These are phyloP conservation scores for Drosera spatulata DNA, from an alignment of 179 eudicot species.

Conservation along the genomic window DNA sequence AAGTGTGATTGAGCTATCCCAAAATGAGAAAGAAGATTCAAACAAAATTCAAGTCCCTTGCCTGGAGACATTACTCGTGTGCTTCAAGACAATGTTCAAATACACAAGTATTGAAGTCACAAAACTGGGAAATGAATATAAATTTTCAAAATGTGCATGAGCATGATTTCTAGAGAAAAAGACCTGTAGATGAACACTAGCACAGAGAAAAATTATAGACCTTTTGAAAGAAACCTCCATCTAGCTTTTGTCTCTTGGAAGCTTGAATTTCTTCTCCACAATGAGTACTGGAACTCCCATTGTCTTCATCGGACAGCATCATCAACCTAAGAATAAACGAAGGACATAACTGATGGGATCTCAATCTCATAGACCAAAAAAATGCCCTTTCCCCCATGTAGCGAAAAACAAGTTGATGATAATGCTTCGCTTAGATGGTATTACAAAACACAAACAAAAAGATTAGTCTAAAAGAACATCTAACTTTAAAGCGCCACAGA, in stretches of 20 bases:
- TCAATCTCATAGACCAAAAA: constrained; percentile 1
- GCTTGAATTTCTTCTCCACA: constrained; percentile 65
- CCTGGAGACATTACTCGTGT: no score
- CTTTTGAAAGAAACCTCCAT: constrained; percentile 72
- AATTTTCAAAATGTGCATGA: background rate
- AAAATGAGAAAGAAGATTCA: no score
- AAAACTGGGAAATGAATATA: background rate
- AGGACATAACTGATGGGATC: background rate
- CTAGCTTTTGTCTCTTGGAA: constrained; percentile 93
- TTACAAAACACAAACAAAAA: no score
- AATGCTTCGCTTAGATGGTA: no score
- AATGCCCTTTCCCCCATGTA: background rate
- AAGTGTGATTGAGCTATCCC: no score
- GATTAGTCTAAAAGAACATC: no score
- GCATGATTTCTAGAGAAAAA: background rate
- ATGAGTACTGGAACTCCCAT: constrained; percentile 18
- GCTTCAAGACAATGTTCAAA: no score
- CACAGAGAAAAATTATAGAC: constrained; percentile 18
- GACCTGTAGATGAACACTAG: background rate
- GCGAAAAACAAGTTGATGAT: no score
- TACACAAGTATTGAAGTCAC: background rate
- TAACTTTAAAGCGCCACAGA: no score
- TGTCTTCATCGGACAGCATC: constrained; percentile 19
- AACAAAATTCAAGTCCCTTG: no score
- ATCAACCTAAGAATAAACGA: constrained; percentile 18